These are phyloP conservation scores for Penicillium psychrofluorescens DNA, from an alignment of 495 filamentous ascomycete species.

Conservation along the genomic window DNA sequence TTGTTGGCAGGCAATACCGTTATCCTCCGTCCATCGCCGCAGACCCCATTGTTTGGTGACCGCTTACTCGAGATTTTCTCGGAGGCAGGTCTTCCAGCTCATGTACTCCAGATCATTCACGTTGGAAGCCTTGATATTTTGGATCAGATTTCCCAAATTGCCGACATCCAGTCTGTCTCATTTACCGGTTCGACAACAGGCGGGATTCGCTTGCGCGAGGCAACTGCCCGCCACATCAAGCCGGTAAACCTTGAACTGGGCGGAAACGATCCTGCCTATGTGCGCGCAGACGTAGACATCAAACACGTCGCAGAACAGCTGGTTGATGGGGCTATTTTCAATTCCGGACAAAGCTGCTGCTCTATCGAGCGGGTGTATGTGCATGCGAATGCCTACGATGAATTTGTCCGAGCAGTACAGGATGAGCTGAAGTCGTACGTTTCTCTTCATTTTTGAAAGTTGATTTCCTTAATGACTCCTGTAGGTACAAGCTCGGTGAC, in stretches of 20 bases:
- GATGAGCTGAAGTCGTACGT: slow-evolving; percentile 55
- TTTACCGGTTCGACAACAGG: slow-evolving; percentile 91
- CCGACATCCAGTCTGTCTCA: slow-evolving; percentile 68
- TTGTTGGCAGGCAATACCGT: slow-evolving; percentile 82
- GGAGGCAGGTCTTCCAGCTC: slow-evolving; percentile 69
- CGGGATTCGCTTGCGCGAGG: slow-evolving; percentile 73
- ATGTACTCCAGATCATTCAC: slow-evolving; percentile 85
- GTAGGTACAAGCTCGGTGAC: slow-evolving; percentile 82
- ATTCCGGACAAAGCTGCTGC: slow-evolving; percentile 96
- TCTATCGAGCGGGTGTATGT: slow-evolving; percentile 90
- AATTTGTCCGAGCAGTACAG: slow-evolving; percentile 68
- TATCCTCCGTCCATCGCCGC: slow-evolving; percentile 87
- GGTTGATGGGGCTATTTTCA: slow-evolving; percentile 92
- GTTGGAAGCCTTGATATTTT: slow-evolving; percentile 66
- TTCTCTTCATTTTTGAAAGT: not conserved
- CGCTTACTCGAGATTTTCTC: slow-evolving; percentile 69
- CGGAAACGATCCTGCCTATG: slow-evolving; percentile 89
- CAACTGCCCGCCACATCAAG: slow-evolving; percentile 71
- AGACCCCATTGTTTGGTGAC: slow-evolving; percentile 85
- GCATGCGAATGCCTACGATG: slow-evolving; percentile 72
- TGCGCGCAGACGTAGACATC: slow-evolving; percentile 78
- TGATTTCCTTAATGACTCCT: not conserved
- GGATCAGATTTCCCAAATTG: slow-evolving; percentile 66
- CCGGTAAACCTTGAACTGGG: slow-evolving; percentile 85
- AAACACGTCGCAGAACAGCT: slow-evolving; percentile 87